A percentile compares a stretch with the other conserved stretches of the same genome.
These are phyloP conservation scores for Monosporozyma yasuniensis DNA, from an alignment of 805 yeast genomes.

Conservation along the genomic window DNA sequence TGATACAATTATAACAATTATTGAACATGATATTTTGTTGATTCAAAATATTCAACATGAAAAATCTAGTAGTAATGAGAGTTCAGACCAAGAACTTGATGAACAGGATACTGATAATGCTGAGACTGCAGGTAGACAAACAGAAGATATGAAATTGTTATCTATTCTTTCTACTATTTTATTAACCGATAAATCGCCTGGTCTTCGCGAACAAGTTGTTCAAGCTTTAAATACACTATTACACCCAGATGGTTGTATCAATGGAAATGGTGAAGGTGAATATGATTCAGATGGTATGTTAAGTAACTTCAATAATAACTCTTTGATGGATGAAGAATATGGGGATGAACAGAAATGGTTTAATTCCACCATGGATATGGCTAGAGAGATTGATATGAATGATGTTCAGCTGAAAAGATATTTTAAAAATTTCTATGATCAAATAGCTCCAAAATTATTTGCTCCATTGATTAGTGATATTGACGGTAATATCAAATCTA, in stretches of 20 bases:
- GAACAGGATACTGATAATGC: constrained; percentile 2
- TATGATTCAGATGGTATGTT: constrained; percentile 2
- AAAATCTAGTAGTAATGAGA: constrained; percentile 5
- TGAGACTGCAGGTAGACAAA: background rate
- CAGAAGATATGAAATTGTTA: constrained; percentile 51
- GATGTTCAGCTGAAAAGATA: constrained; percentile 23
- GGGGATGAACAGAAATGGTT: background rate
- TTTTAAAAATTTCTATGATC: constrained; percentile 49
- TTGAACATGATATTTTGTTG: constrained; percentile 73
- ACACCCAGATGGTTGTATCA: constrained; percentile 41
- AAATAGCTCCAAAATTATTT: constrained; percentile 53
- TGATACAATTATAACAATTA: constrained; percentile 68
- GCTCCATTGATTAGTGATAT: constrained; percentile 35
- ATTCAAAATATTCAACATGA: constrained; percentile 33
- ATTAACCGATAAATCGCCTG: constrained; percentile 54
- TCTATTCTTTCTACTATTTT: constrained; percentile 50
- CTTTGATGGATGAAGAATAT: constrained; percentile 1
- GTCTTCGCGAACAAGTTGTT: constrained; percentile 70
- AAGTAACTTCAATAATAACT: constrained; percentile 5
- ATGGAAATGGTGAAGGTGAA: constrained; percentile 10
- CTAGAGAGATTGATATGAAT: constrained; percentile 1
- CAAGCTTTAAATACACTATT: constrained; percentile 73
- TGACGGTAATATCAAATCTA: background rate
- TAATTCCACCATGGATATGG: background rate
- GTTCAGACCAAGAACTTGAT: background rate